Evolutionary conservation across 495 filamentous ascomycete species (phyloP), one percentile per base, ranked within the genome.

Genomic region (Podospora appendiculata): DNA sequence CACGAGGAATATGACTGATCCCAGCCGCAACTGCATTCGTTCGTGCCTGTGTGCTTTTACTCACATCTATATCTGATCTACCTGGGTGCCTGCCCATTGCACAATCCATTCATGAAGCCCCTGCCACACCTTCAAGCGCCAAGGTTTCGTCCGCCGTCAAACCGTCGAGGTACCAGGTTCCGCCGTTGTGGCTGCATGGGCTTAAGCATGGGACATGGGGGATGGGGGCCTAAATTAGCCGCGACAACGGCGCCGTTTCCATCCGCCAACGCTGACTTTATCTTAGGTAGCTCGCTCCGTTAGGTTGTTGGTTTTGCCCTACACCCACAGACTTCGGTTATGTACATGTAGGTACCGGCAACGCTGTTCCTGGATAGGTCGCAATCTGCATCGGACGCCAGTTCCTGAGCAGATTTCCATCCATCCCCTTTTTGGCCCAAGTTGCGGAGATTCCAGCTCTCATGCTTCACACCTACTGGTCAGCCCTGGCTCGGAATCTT

Each of bases 131-230:
- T 45, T n/a, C 25, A 8, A 32, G 25, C 16, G 41, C 41, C 43
- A 45, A 45, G 43, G 43, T 45, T 45, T 45, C 43, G 43, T 45
- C 43, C 43, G 43, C 17, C 2, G 25, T 45, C 43, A 45, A 32
- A 18, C 17, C 13, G 25, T 45, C 43, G 32, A 32, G 43, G 43
- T 32, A 45, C 43, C 43, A 45, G 43, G 43, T 32, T 45, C 10
- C 17, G 17, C 32, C 17, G 36, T 10, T 45, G 43, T 45, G 43
- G 43, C 43, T 32, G 18, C 43, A 44, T 17, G 41, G n/a, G 38
- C n/a, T n/a, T n/a, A n/a, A n/a, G n/a, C n/a, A n/a, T n/a, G n/a
- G 11, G 38, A 14, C 38, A 25, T 25, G 25, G 25, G 25, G 25
- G 25, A 14, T 42, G 41, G 12, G n/a, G 14, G n/a, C 41, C 41